Conservation (phyloP, 441 rosid species). For the Erodium trifolium region DNA sequence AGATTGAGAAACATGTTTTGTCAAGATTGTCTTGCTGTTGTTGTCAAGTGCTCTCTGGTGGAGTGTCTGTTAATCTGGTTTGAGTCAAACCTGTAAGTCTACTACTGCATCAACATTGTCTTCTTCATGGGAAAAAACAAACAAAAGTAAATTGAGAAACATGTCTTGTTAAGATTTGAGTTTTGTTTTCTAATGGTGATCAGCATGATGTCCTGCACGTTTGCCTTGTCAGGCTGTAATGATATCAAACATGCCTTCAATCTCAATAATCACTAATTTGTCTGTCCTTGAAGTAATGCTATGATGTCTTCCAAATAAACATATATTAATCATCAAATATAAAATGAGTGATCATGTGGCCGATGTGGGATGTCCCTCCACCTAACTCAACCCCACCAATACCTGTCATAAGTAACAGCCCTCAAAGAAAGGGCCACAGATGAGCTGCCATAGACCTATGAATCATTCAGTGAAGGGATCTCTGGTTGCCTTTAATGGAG, state of each 20-base stretch:
- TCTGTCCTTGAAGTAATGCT: not conserved
- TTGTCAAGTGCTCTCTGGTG: not conserved
- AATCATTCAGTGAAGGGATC: not conserved
- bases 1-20: too few relatives aligned
- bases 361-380: not conserved
- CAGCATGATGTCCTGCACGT: not conserved
- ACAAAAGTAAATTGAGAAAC: not conserved
- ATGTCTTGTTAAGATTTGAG: not conserved
- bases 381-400: not conserved
- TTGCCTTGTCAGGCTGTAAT: conserved; percentile 7
- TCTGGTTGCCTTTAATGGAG: not conserved
- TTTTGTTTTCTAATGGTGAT: not conserved
- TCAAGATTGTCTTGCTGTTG: not conserved
- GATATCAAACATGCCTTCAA: not conserved
- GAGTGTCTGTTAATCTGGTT: not conserved
- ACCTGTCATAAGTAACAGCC: not conserved
- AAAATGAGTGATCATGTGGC: not conserved
- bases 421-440: too few relatives aligned
- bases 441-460: not conserved
- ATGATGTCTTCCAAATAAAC: not conserved
- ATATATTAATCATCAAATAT: not conserved
- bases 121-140: not conserved
- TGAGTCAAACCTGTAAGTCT: not conserved
- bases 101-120: not conserved
- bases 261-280: not conserved